Evolutionary conservation across 2,329 filamentous ascomycete genomes (phyloP).

Genomic region (Ascochyta fabae): DNA sequence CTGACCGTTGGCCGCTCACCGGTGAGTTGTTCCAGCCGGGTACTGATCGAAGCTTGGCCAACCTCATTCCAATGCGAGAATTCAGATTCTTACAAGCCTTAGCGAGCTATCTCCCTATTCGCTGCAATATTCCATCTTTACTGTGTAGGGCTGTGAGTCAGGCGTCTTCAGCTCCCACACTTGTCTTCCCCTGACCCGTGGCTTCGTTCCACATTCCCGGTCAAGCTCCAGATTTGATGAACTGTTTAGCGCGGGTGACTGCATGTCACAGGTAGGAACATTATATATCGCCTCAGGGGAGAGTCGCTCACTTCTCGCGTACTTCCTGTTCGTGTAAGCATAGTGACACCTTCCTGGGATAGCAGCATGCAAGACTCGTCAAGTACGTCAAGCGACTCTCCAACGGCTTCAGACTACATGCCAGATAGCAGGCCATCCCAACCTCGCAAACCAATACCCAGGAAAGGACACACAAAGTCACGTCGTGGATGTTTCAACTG

Average conservation of each 20-base stretch:
- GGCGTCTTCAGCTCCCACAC: constrained; percentile 30
- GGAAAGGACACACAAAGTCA: constrained; percentile 71
- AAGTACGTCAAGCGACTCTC: constrained; percentile 43
- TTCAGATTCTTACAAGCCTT: constrained; percentile 14
- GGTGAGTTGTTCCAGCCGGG: constrained; percentile 30
- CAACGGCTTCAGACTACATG: constrained; percentile 30
- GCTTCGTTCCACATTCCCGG: constrained; percentile 32
- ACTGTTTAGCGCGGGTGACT: constrained; percentile 9
- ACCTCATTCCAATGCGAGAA: constrained; percentile 19
- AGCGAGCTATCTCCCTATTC: constrained; percentile 25
- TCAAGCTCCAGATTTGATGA: constrained; percentile 39
- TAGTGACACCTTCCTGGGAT: constrained; percentile 31
- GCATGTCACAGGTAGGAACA: constrained; percentile 18
- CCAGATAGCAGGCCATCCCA: constrained; percentile 28
- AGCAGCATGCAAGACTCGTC: constrained; percentile 32
- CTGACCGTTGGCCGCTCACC: constrained; percentile 33
- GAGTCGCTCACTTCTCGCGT: constrained; percentile 24
- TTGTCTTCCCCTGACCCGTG: constrained; percentile 36
- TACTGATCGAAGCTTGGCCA: constrained; percentile 24
- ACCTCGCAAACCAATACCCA: constrained; percentile 45
- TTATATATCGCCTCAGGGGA: constrained; percentile 40
- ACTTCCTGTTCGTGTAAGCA: constrained; percentile 20
- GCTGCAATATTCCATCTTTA: constrained; percentile 22
- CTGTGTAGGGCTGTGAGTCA: constrained; percentile 42
- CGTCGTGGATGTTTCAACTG: constrained; percentile 71